Percentiles rank a stretch among this genome's conserved stretches.
Evolutionary conservation across 2,329 filamentous ascomycete species (phyloP).

Genomic region (Elsinoe perseae): DNA sequence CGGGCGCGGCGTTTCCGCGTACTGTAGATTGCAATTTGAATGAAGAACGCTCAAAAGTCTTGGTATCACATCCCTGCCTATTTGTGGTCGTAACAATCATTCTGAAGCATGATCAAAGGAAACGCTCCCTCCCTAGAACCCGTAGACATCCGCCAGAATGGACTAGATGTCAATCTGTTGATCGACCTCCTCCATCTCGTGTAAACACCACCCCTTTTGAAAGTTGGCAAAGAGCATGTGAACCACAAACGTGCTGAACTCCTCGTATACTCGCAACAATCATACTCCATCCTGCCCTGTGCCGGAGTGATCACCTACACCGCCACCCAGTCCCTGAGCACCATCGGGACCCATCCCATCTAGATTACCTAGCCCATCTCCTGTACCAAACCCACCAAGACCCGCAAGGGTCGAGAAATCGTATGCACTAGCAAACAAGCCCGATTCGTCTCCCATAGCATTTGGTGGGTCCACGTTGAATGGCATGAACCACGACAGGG

Average conservation of each 20-base stretch:
- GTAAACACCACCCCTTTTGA: background rate
- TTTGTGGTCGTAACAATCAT: background rate
- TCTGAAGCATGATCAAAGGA: background rate
- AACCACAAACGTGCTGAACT: background rate
- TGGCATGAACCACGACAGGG: slow-evolving; percentile 70
- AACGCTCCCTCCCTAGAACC: background rate
- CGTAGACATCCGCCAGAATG: background rate
- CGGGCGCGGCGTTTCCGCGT: background rate
- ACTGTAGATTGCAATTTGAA: background rate
- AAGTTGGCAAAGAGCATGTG: background rate
- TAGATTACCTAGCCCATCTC: slow-evolving; percentile 1
- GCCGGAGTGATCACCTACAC: background rate
- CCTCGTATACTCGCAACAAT: background rate
- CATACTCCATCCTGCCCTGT: background rate
- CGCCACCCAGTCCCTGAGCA: background rate
- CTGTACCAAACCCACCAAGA: background rate
- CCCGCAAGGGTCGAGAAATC: slow-evolving; percentile 9
- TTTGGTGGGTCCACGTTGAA: slow-evolving; percentile 77
- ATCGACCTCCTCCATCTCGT: background rate
- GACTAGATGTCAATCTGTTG: background rate
- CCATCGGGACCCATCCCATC: slow-evolving; percentile 1
- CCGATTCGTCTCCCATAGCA: slow-evolving; percentile 12
- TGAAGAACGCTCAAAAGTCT: background rate
- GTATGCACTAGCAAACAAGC: slow-evolving; percentile 10
- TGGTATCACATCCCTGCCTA: background rate